Base-by-base conservation (phyloP, 1,284 basidiomycete genomes). In the Inonotus hispidus region DNA sequence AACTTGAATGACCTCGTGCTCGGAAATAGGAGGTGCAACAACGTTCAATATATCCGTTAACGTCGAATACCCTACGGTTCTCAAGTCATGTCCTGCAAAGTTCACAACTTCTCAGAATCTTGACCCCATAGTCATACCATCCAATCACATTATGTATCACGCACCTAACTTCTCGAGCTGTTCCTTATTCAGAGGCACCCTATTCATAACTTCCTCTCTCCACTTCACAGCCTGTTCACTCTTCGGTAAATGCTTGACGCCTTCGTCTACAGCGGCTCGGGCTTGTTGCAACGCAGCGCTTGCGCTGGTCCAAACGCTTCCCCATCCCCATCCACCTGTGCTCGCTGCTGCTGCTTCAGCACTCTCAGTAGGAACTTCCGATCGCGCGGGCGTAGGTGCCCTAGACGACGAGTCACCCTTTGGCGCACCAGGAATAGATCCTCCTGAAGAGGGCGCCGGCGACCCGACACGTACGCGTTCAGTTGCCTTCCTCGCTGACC, bases 21-120 rank as follows among this genome's bases (percentile, higher is more conserved):
- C 94, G 13, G 95, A 92, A 67, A 99, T 98, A 3, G 97, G 97
- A 27, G 97, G 97, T 0, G 96, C 97, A 56, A 99, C 96, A 16
- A 90, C 95, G 71, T 98, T 97, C 64, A 99, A 77, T 59, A 99
- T 86, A 61, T 96, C 95, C 3, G 85, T 92, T 27, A 97, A 74
- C 0, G 93, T 94, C 6, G 91, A 94, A 63, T 94, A 75, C 27
- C 93, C 93, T 35, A 92, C 89, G 50, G 87, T 83, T 69, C 88
- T 89, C 68, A 96, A 87, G 69, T 95, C 94, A 70, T 93, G 82
- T 55, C 93, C 93, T 95, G 35, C 61, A 43, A 66, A 41, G 61
- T 53, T 52, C 46, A 39, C 47, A 50, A n/a, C 19, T 14, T 46
- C 23, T 25, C n/a, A 49, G 13, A 25, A n/a, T 25, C 27, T 49